Evolutionary conservation across 2,329 filamentous ascomycete species (phyloP).

Genomic region (Fusarium sp.): DNA sequence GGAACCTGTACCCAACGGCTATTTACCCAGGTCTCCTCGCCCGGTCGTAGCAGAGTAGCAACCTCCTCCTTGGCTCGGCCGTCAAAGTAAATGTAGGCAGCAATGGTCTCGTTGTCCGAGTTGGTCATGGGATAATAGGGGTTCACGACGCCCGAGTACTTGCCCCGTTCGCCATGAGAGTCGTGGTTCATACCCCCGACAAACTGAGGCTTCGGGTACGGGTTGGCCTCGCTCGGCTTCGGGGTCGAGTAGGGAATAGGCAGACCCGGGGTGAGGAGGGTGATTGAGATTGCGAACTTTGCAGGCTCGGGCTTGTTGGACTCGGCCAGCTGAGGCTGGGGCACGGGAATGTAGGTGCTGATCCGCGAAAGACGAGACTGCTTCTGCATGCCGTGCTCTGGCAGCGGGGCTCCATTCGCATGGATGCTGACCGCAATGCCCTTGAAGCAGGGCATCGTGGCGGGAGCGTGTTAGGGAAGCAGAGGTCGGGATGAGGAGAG

Average conservation of each 20-base stretch:
- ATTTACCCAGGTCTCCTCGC: slow-evolving; percentile 99
- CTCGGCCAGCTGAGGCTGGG: slow-evolving; percentile 75
- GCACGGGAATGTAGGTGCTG: slow-evolving; percentile 96
- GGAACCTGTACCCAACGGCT: slow-evolving; percentile 97
- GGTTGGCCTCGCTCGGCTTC: slow-evolving; percentile 77
- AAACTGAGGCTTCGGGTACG: slow-evolving; percentile 80
- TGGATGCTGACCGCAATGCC: slow-evolving; percentile 98
- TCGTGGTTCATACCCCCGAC: slow-evolving; percentile 73
- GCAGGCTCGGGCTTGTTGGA: slow-evolving; percentile 86
- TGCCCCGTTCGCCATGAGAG: slow-evolving; percentile 56
- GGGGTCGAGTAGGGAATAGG: slow-evolving; percentile 92
- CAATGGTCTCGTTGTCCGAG: slow-evolving; percentile 95
- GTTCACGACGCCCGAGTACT: slow-evolving; percentile 65
- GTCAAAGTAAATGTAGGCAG: slow-evolving; percentile 99
- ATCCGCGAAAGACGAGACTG: slow-evolving; percentile 91
- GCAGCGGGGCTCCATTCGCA: slow-evolving; percentile 77
- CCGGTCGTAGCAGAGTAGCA: slow-evolving; percentile 86
- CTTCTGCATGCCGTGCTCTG: slow-evolving; percentile 94
- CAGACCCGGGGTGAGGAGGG: slow-evolving; percentile 85
- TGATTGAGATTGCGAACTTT: slow-evolving; percentile 98
- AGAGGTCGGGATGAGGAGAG: slow-evolving; percentile 31
- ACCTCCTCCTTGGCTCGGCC: slow-evolving; percentile 95
- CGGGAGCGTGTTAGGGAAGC: slow-evolving; percentile 26
- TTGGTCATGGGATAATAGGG: slow-evolving; percentile 93
- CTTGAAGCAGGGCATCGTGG: slow-evolving; percentile 92